Base-by-base conservation (phyloP, 495 filamentous ascomycete species). In the Tuber microsphaerosporum region DNA sequence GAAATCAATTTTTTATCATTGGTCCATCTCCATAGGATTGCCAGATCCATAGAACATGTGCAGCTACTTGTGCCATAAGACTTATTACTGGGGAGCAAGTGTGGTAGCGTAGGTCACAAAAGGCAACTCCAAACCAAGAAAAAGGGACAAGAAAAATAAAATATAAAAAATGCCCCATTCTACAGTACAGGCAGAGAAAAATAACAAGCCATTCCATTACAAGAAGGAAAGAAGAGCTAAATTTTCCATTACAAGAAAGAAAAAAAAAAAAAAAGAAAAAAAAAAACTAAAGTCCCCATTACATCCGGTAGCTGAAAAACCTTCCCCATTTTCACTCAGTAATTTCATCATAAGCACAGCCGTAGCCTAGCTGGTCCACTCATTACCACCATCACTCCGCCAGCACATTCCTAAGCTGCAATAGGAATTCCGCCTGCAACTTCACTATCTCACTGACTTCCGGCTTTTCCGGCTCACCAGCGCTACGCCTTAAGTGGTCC, bases 391-490 rank as follows among this genome's bases (percentile, higher is more conserved):
- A 26, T 76, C 88, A 93, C 73, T 91, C 90, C 68, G 95, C 94
- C 73, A 99, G 86, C 70, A 97, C 94, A 84, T 89, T 87, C 84
- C 94, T 89, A 82, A 99, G 84, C 92, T 97, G 94, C 43, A 87
- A 84, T 78, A 95, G 82, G 83, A 99, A 99, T 72, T 90, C 89
- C 20, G 91, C 90, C 76, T 88, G 88, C 80, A 99, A 82, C 84
- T 92, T 93, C 73, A 89, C 84, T 68, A 97, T 88, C 86, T 99
- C 95, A 39, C 80, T 85, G 7, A 98, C 88, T 12, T 85, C 86
- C 3, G 95, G 95, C 84, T 99, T 99, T 68, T 87, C 84, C 4
- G 95, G 95, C 86, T 98, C 96, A 8, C 95, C 95, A 1, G 95
- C 94, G 26, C 88, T 91, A 61, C 94, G 87, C 78, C 92, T 88